Evolutionary conservation across 371 early-diverging fungal genomes (phyloP), one percentile per base, ranked within the genome.

Genomic region (Mucor ambiguus): DNA sequence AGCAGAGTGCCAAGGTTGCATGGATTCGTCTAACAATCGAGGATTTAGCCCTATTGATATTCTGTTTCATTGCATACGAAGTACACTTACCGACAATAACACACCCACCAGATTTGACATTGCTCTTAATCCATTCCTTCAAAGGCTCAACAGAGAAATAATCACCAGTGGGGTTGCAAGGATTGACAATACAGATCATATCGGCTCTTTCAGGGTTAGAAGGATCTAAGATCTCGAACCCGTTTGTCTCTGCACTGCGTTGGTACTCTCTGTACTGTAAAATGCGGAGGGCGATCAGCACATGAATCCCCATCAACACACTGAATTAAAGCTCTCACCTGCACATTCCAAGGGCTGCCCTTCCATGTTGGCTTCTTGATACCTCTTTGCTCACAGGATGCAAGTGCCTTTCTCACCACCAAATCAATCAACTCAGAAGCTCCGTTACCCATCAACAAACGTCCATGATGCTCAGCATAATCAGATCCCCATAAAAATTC

Each of bases 121-220:
- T 92, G 44, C 70, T 76, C 44, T 73, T 60, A 58, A 93, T 88
- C 90, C 90, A 93, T 46, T 63, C 58, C 75, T 92, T 89, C 33
- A 94, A 61, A 60, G 80, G 83, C n/a, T 81, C 79, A 35, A 92
- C 71, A 29, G 85, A 79, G 66, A 90, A 85, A 73, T 92, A 94
- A 61, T 92, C 92, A 64, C 94, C 94, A 1, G 94, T 94, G 26
- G 94, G 94, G 67, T 94, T 94, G 81, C 93, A 93, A 12, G 94
- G 94, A 66, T 94, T 94, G 43, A 94, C 94, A 60, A 94, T 79
- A 71, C 92, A 90, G 7, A 85, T 72, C 61, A 94, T 81, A 58
- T 86, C 86, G 12, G 91, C 89, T 48, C 66, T 75, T 38, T 81
- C 82, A 9, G 72, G 62, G 43, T 79, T 79, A 38, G 79, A 76